Base-by-base conservation (phyloP, 345 rosid species). In the Syzygium aqueum region DNA sequence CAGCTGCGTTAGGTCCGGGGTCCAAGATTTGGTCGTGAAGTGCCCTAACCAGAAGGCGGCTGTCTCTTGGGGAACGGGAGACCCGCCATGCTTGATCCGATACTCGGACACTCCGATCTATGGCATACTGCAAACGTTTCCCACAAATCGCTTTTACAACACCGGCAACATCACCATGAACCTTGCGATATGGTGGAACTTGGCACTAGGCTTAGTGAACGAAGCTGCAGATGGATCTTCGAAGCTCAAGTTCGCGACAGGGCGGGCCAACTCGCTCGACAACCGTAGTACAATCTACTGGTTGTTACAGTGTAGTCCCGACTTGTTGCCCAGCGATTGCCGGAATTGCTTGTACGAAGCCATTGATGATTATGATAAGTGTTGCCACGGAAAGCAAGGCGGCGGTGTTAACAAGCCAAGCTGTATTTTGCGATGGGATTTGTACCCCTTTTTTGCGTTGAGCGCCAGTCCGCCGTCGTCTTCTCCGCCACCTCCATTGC, bases 241-340 rank as follows among this genome's bases (percentile, higher is more conserved):
- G 0, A 88, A 14, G 85, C 92, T 89, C 15, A 93, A 93, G 87
- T 93, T 63, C 84, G 91, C 80, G 7, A 89, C 92, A 22, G 92
- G 89, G 27, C 89, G 90, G 82, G 86, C 91, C 2, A 46, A 51
- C n/a, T 8, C 89, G 43, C 61, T 88, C 3, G 23, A 56, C 43
- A 73, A 10, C 8, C 3, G n/a, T n/a, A 80, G 21, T n/a, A 92
- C 82, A 25, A 92, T 92, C 17, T 91, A 91, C 84, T 89, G 91
- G 4, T 10, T 94, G 80, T 89, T 92, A 91, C 94, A 92, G 59
- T 94, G 98, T 88, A 90, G 92, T 16, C 94, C 98, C n/a, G 98
- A 95, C 67, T 25, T 94, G 33, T 89, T 92, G 9, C 86, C 53
- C 51, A 51, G 27, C 22, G 90, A 90, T 56, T 94, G 95, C 49